Base-by-base conservation (phyloP, 2,329 filamentous ascomycete genomes). In the Zymoseptoria tritici region DNA sequence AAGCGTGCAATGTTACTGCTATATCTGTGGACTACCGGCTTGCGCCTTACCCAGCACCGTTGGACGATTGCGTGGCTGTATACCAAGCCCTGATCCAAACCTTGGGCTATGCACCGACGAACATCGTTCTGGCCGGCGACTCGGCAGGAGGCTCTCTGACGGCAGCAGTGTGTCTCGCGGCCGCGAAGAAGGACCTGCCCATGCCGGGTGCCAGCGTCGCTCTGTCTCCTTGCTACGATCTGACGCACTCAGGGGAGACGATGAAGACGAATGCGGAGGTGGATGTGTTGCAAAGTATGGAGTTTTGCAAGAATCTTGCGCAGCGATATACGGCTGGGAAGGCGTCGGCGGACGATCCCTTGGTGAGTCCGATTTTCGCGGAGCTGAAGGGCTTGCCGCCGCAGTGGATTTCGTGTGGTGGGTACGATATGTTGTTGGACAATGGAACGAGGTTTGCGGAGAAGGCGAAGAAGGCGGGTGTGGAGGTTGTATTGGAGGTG, bases 21-120 rank as follows among this genome's bases (percentile, higher is more conserved):
- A 70, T 85, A 9, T 82, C 79, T 0, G 76, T 85, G 8, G 83
- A 83, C 3, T 86, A 86, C 67, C 75, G 83, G 13, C 76, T 83
- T 20, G 81, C 83, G 0, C 84, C 84, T 0, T 85, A 77, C 68
- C 83, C 84, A 0, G 77, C 76, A 0, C 79, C 76, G 0, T 73
- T 78, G 0, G 74, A 85, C 53, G 83, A 85, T 68, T 83, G 81
- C 69, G 77, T 80, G 63, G 81, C 84, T 64, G 82, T 76, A 2
- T 83, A 79, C 0, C 78, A 82, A 60, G 81, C 79, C 70, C 73
- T 85, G 1, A 70, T 81, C 6, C 76, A 80, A 58, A 75, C 82
- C 62, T 46, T n/a, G 36, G 76, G 77, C 0, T 68, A 62, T 54
- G 19, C 62, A 2, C 49, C 64, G 0, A 57, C 64, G 49, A 66